These are phyloP conservation scores for Niebla homalea DNA, from an alignment of 495 filamentous ascomycete species.

Conservation along the genomic window DNA sequence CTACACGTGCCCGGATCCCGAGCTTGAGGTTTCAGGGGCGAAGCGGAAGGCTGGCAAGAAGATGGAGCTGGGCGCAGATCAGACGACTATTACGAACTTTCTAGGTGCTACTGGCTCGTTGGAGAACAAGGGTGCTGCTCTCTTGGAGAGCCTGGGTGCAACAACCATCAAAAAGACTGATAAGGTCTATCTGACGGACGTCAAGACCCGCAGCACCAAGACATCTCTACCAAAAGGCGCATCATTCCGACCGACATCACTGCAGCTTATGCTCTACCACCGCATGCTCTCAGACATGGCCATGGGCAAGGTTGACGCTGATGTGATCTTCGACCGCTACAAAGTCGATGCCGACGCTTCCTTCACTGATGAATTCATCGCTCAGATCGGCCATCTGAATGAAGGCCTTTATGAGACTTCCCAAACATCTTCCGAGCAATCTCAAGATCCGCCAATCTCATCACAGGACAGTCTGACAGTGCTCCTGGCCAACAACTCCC, in stretches of 20 bases:
- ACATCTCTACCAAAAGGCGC: slow-evolving; percentile 46
- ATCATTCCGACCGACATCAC: slow-evolving; percentile 60
- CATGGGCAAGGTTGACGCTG: slow-evolving; percentile 54
- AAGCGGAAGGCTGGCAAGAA: slow-evolving; percentile 25
- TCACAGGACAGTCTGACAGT: slow-evolving; percentile 39
- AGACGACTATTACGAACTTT: slow-evolving; percentile 40
- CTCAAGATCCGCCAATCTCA: slow-evolving; percentile 9
- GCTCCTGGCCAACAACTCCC: slow-evolving; percentile 45
- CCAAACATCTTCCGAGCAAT: slow-evolving; percentile 19
- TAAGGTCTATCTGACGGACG: slow-evolving; percentile 66
- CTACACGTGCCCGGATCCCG: slow-evolving; percentile 58
- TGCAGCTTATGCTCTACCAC: slow-evolving; percentile 87
- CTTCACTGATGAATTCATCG: slow-evolving; percentile 73
- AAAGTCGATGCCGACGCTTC: slow-evolving; percentile 43
- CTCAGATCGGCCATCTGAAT: slow-evolving; percentile 58
- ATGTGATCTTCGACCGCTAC: slow-evolving; percentile 55
- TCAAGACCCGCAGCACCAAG: slow-evolving; percentile 63
- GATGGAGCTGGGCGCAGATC: slow-evolving; percentile 31
- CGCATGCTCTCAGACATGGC: slow-evolving; percentile 66
- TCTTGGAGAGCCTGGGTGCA: slow-evolving; percentile 5
- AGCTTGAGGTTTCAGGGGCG: slow-evolving; percentile 45
- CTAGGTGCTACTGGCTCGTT: slow-evolving; percentile 12
- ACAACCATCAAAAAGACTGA: slow-evolving; percentile 13
- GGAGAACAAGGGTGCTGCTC: slow-evolving; percentile 1
- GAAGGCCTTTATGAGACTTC: slow-evolving; percentile 37